These are phyloP conservation scores for Pichia phayaonensis DNA, from an alignment of 805 yeast genomes.

Conservation along the genomic window DNA sequence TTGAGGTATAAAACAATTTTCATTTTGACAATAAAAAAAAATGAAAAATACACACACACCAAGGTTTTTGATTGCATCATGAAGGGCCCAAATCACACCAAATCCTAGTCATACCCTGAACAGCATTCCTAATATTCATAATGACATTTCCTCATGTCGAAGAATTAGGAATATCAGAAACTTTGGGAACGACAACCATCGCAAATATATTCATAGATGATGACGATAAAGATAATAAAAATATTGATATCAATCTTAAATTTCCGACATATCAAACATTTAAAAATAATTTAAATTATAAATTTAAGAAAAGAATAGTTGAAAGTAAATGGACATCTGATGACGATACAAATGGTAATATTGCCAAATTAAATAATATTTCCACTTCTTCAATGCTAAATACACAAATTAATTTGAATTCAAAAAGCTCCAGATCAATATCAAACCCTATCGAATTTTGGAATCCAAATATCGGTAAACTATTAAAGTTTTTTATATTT, in stretches of 20 bases:
- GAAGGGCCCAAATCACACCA: not conserved
- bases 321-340: not conserved
- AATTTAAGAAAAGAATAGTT: not conserved
- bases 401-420: not conserved
- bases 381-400: not conserved
- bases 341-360: not conserved
- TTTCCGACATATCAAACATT: not conserved
- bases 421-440: not conserved
- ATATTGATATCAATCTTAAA: not conserved
- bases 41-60: not conserved
- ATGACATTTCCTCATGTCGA: not conserved
- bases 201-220: not conserved
- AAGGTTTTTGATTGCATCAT: not conserved
- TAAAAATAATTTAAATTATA: no score
- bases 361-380: no score
- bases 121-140: not conserved
- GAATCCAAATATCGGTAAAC: not conserved
- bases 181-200: not conserved
- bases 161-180: not conserved
- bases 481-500: no score
- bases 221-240: not conserved
- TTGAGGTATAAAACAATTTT: no score
- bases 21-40: no score
- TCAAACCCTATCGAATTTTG: not conserved
- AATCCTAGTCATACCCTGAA: not conserved